Percentiles rank a stretch among this genome's conserved stretches.
These are phyloP conservation scores for Ambrosiella beaveri DNA, from an alignment of 2,329 filamentous ascomycete genomes.

Conservation along the genomic window DNA sequence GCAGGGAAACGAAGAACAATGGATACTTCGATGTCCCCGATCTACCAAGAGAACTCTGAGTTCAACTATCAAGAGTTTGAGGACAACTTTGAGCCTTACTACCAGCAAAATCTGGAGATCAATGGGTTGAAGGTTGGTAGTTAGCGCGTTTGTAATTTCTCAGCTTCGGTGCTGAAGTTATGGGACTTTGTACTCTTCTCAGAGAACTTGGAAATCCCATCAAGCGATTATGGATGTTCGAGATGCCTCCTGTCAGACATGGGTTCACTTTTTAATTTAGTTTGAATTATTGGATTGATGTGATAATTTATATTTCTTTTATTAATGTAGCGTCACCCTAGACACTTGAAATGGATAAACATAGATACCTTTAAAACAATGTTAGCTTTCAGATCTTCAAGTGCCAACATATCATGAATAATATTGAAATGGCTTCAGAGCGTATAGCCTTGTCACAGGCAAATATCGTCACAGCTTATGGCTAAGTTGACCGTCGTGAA, in stretches of 20 bases:
- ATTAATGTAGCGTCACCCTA: background rate
- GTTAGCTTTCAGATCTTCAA: conserved; percentile 3
- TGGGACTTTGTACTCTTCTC: too few species aligned
- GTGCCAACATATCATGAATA: background rate
- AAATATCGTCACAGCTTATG: conserved; percentile 29
- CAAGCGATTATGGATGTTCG: too few species aligned
- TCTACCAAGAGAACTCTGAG: too few species aligned
- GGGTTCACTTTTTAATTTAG: too few species aligned
- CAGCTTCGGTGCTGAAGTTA: too few species aligned
- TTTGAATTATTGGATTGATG: too few species aligned
- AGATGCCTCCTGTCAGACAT: too few species aligned
- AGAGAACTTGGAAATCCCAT: too few species aligned
- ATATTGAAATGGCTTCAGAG: conserved; percentile 7
- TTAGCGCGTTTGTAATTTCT: background rate
- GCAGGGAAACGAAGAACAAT: too few species aligned
- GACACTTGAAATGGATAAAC: background rate
- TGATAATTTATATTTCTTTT: background rate
- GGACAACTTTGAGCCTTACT: background rate
- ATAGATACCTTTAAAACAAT: background rate
- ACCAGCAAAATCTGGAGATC: too few species aligned
- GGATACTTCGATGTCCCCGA: too few species aligned
- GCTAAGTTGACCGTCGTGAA: conserved; percentile 34
- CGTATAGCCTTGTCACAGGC: conserved; percentile 28
- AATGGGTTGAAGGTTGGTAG: background rate
- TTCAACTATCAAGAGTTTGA: background rate